These are phyloP conservation scores for Penicillium capsulatum DNA, from an alignment of 2,329 filamentous ascomycete species.

Conservation along the genomic window DNA sequence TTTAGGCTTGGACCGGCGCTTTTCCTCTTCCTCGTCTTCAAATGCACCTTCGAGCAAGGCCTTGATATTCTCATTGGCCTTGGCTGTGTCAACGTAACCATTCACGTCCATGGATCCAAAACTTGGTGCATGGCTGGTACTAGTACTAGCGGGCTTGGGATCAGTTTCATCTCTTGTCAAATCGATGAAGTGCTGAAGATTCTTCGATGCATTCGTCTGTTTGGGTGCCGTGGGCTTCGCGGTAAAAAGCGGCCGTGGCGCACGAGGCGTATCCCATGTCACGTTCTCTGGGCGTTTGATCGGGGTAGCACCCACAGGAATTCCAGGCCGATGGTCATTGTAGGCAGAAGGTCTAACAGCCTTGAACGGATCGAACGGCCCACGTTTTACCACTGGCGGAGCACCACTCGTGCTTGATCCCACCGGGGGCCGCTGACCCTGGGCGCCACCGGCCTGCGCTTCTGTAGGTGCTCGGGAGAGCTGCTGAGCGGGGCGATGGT, in stretches of 20 bases:
- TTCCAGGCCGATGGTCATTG: slow-evolving; percentile 29
- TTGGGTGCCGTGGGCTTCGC: slow-evolving; percentile 43
- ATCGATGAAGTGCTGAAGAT: slow-evolving; percentile 47
- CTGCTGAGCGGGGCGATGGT: slow-evolving; percentile 38
- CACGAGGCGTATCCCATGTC: slow-evolving; percentile 47
- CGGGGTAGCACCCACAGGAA: slow-evolving; percentile 33
- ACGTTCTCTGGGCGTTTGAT: slow-evolving; percentile 50
- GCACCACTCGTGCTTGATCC: slow-evolving; percentile 20
- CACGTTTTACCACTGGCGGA: slow-evolving; percentile 21
- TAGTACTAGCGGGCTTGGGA: background rate
- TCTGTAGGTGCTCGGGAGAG: slow-evolving; percentile 15
- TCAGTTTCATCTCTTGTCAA: slow-evolving; percentile 45
- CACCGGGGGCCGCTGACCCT: slow-evolving; percentile 16
- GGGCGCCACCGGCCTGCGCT: slow-evolving; percentile 12
- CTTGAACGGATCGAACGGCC: slow-evolving; percentile 41
- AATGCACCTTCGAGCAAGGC: slow-evolving; percentile 50
- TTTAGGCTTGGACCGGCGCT: slow-evolving; percentile 28
- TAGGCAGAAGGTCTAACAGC: slow-evolving; percentile 37
- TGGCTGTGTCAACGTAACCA: slow-evolving; percentile 47
- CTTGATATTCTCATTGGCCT: slow-evolving; percentile 52
- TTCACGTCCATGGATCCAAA: slow-evolving; percentile 55
- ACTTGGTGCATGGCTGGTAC: slow-evolving; percentile 42
- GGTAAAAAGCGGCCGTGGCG: slow-evolving; percentile 51
- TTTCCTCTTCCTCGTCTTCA: slow-evolving; percentile 47
- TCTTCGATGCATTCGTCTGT: slow-evolving; percentile 41